Base-by-base conservation (phyloP, 352 stramenopile genomes). In the Pilasporangium apinafurcum region DNA sequence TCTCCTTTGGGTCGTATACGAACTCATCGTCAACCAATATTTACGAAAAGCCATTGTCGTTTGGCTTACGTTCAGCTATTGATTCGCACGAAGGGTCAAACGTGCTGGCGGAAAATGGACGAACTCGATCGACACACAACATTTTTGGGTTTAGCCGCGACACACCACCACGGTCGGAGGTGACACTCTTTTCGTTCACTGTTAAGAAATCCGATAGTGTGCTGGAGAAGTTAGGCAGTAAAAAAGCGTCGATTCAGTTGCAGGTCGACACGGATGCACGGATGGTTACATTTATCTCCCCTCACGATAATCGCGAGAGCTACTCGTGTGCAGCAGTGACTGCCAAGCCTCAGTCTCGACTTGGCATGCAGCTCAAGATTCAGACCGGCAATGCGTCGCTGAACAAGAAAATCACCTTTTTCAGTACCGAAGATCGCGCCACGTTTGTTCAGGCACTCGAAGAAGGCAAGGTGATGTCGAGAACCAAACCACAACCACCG, bases 361-460 rank as follows among this genome's bases (percentile, higher is more conserved):
- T 90, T 5, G 76, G 74, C 21, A 85, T 93, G 65, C 81, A 93
- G 50, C 68, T 93, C 45, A 89, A 87, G 58, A 93, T 93, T 48
- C 78, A 91, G 57, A 89, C 74, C 4, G 62, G 62, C 25, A 76
- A 71, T 25, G 70, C 71, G n/a, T 70, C 73, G 26, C 53, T 91
- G 26, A 94, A 65, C 56, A 86, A 87, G 51, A 92, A 91, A 46
- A 86, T 94, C 49, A 87, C 70, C 8, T 92, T 94, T 31, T 74
- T 86, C 44, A 87, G 75, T 54, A 82, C 60, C 0, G 82, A 94
- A 44, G 79, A 92, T 53, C 82, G 82, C 20, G 55, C 69, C 24
- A 88, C 86, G 38, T 94, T 94, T 34, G 62, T 91, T 28, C 70
- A 90, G 38, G 74, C 75, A 37, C 62, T 92, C 10, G 79, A 92